Percentiles rank a stretch among this genome's conserved stretches.
These are phyloP conservation scores for Isatis lusitanica DNA, from an alignment of 441 rosid genomes.

Conservation along the genomic window DNA sequence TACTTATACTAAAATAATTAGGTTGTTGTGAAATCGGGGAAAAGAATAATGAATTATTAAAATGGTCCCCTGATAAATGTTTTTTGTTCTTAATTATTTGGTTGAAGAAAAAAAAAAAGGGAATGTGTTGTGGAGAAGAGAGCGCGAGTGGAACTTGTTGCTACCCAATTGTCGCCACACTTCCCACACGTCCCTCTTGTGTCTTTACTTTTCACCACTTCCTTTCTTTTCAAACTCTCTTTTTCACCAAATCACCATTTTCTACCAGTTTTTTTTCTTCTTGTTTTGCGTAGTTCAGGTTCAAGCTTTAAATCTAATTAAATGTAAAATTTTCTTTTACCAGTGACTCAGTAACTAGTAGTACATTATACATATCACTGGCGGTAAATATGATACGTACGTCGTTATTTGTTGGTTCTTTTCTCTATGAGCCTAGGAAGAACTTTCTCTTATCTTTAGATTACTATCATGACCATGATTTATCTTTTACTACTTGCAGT, in stretches of 20 bases:
- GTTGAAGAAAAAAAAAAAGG: constrained; percentile 1
- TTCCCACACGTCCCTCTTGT: constrained; percentile 31
- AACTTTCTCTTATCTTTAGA: neutral
- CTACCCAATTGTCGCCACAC: constrained; percentile 37
- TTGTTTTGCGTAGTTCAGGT: neutral
- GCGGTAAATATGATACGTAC: neutral
- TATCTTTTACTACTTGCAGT: neutral
- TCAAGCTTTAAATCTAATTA: neutral
- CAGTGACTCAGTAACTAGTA: neutral
- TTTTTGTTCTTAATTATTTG: neutral
- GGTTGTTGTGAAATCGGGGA: constrained; percentile 25
- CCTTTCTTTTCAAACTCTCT: neutral
- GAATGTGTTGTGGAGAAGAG: constrained; percentile 41
- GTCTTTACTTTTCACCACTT: constrained; percentile 6
- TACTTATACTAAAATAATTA: neutral
- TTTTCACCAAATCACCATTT: constrained; percentile 2
- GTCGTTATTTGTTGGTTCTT: neutral
- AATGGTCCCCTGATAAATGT: constrained; percentile 29
- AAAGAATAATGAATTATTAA: constrained; percentile 7
- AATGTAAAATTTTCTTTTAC: neutral
- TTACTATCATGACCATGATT: neutral
- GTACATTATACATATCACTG: too few species aligned
- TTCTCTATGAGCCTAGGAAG: neutral
- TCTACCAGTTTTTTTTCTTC: too few species aligned
- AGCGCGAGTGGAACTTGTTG: constrained; percentile 40